Base-by-base conservation (phyloP, 2,329 filamentous ascomycete species). In the Phyllosticta paracitricarpa region DNA sequence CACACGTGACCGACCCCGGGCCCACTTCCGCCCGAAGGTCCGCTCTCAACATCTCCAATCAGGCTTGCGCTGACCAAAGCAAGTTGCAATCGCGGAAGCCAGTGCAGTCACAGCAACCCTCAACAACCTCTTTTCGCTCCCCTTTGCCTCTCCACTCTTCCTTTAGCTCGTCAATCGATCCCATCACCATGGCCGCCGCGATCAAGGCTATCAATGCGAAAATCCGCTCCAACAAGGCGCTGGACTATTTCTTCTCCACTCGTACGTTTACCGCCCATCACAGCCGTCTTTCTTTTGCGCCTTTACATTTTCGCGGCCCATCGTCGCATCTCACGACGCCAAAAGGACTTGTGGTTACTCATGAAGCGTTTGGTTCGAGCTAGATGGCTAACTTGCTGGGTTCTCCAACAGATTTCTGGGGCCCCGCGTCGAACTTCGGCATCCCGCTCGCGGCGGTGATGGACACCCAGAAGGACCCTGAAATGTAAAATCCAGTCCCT, bases 371-470 rank as follows among this genome's bases (percentile, higher is more conserved):
- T 33, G 40, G 7, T 61, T 33, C 24, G 58, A 52, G 40, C 40
- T 48, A n/a, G 40, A 17, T n/a, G 40, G 40, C 40, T 48, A 48
- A 48, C 14, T 48, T 48, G 6, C 40, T 14, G 14, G 40, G 17
- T 17, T 48, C 54, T 28, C 51, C 33, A 28, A 61, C 69, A 81
- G 78, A 80, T 69, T 81, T 81, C 73, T 80, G 78, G 78, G 78
- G 78, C 62, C 77, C 77, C 48, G 78, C 76, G 61, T 77, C 75
- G 66, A 81, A 81, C 73, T 81, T 81, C 67, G 79, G 79, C 69
- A 81, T 81, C 65, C 79, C 79, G 56, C 75, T 81, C 61, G 79
- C 79, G 35, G 79, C 79, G 30, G 78, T 81, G 59, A 78, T 80
- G 71, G 79, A 81, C 71, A 81, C 79, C 65, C 76, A 75, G 67